Conservation (phyloP, 352 stramenopile species). For the Stramenopiles sp. region DNA sequence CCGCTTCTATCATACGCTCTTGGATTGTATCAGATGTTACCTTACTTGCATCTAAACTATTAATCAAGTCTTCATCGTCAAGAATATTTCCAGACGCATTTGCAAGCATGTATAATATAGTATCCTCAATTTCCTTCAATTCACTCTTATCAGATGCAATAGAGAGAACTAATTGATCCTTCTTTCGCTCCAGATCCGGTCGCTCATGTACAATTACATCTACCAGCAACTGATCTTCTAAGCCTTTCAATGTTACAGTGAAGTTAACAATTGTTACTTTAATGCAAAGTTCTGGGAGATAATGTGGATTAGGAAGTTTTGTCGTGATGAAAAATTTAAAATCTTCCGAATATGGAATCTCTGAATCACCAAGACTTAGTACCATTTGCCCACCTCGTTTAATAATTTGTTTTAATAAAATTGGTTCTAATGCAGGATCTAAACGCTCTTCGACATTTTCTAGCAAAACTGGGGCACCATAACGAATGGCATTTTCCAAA, state of each 20-base stretch:
- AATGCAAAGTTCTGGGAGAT: slow-evolving; percentile 79
- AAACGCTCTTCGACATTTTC: slow-evolving; percentile 79
- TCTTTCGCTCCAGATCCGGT: slow-evolving; percentile 67
- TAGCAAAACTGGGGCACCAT: slow-evolving; percentile 62
- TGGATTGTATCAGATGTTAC: slow-evolving; percentile 65
- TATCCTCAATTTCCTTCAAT: slow-evolving; percentile 79
- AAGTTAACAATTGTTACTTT: slow-evolving; percentile 86
- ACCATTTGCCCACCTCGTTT: slow-evolving; percentile 64
- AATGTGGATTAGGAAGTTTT: slow-evolving; percentile 75
- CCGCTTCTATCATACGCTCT: slow-evolving; percentile 57
- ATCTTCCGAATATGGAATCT: slow-evolving; percentile 69
- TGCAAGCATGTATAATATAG: slow-evolving; percentile 74
- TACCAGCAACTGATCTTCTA: slow-evolving; percentile 74
- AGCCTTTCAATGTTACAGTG: slow-evolving; percentile 63
- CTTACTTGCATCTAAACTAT: slow-evolving; percentile 64
- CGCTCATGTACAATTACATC: slow-evolving; percentile 71
- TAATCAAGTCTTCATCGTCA: slow-evolving; percentile 75
- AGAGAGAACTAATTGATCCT: slow-evolving; percentile 68
- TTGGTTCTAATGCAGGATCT: slow-evolving; percentile 69
- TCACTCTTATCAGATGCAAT: slow-evolving; percentile 73
- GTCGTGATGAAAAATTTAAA: slow-evolving; percentile 82
- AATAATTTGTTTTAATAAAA: slow-evolving; percentile 75
- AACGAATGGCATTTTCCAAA: slow-evolving; percentile 69
- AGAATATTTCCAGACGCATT: slow-evolving; percentile 77
- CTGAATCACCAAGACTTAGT: slow-evolving; percentile 62